Conservation (phyloP, 2,329 filamentous ascomycete species). For the Zopfia rhizophila region DNA sequence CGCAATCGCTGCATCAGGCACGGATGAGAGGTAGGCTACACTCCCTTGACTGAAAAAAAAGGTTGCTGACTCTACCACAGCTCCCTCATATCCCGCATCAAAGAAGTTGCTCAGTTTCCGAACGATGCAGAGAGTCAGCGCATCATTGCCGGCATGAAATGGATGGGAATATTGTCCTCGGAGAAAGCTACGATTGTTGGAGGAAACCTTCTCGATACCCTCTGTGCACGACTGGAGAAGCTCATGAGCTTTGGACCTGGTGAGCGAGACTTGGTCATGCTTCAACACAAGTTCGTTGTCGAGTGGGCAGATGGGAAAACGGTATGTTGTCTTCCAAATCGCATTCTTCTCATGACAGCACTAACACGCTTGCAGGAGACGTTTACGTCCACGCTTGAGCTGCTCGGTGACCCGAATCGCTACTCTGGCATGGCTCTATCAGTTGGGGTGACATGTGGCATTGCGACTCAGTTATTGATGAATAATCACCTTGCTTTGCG, state of each 20-base stretch:
- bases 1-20: constrained; percentile 1
- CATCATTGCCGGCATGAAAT: constrained; percentile 18
- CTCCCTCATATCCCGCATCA: constrained; percentile 3
- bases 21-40: constrained; percentile 8
- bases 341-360: not conserved
- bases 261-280: constrained; percentile 12
- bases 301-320: constrained; percentile 9
- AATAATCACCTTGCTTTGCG: constrained; percentile 15
- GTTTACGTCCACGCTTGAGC: constrained; percentile 17
- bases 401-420: constrained; percentile 13
- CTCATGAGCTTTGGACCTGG: constrained; percentile 11
- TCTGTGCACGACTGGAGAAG: constrained; percentile 12
- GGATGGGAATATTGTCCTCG: constrained; percentile 20
- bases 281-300: constrained; percentile 20
- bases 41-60: not conserved
- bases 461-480: constrained; percentile 17
- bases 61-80: constrained; percentile 4
- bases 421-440: constrained; percentile 13
- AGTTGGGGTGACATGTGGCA: constrained; percentile 16
- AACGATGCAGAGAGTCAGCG: constrained; percentile 13
- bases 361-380: constrained; percentile 12
- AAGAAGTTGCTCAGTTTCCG: constrained; percentile 6
- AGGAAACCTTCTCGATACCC: constrained; percentile 19
- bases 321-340: constrained; percentile 4
- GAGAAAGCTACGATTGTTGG: constrained; percentile 12